Base-by-base conservation (phyloP, 345 rosid species). In the Bruguiera gymnorhiza region DNA sequence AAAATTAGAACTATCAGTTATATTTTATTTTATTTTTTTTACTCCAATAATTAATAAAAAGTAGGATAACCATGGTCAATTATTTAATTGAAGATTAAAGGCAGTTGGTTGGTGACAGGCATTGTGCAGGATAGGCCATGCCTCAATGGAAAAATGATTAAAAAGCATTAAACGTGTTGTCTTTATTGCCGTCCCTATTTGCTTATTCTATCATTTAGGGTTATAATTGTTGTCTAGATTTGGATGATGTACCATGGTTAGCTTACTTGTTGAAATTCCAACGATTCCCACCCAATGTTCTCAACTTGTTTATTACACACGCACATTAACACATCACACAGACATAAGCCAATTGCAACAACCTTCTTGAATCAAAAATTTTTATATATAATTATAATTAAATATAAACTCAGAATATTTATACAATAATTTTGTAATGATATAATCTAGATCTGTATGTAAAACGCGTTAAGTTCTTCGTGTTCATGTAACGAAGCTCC, bases 221-320 rank as follows among this genome's bases (percentile, higher is more conserved):
- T 64, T 18, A 43, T 62, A 8, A 74, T 57, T 18, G 8, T 50
- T 57, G 57, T 75, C 19, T 63, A 52, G 46, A 43, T 62, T 29
- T 46, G 24, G 11, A 50, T 53, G 24, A 26, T 8, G 5, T 13
- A 15, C 23, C 24, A 9, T 9, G 59, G 24, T 43, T 48, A 37
- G 63, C 4, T 61, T 73, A 26, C 60, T 69, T 60, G 61, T 66
- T 68, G 54, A 65, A 19, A 55, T 29, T 46, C 26, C 39, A 50
- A 27, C n/a, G 66, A 24, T n/a, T 53, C 59, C 65, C 70, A 68
- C 76, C 76, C 60, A 73, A 68, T 67, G 26, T 51, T 51, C 23
- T 56, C 60, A 4, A 20, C 16, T 43, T 23, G 30, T 65, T 51
- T 52, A 1, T 29, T 51, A 36, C 60, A 36, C 63, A 37, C 52